A percentile compares a stretch with the other conserved stretches of the same genome.
Conservation (phyloP, 106 monocot genomes). For the Phalaenopsis aphrodite region DNA sequence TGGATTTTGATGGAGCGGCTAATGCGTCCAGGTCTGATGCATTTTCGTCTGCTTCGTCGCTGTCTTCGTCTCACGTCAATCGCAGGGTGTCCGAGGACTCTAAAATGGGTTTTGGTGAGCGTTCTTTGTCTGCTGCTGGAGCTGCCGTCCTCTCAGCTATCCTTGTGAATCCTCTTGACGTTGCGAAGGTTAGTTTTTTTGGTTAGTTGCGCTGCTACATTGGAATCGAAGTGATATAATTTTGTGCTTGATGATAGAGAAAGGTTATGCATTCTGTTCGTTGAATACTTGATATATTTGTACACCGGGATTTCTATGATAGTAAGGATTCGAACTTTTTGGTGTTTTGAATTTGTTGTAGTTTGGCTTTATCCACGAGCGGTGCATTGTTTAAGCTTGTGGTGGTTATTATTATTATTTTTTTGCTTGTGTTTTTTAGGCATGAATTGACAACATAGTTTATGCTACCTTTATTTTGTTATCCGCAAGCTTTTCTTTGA, state of each 20-base stretch:
- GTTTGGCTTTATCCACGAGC: not conserved
- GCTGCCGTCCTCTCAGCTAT: conserved; percentile 86
- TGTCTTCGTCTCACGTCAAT: conserved; percentile 3
- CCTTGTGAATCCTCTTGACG: conserved; percentile 90
- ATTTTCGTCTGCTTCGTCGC: conserved; percentile 12
- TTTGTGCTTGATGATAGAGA: not conserved
- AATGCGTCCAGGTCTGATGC: conserved; percentile 8
- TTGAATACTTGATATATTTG: not conserved
- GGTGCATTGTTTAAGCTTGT: not conserved
- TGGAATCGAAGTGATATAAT: not conserved
- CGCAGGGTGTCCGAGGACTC: conserved; percentile 19
- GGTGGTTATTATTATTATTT: not conserved
- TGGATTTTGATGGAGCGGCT: conserved; percentile 38
- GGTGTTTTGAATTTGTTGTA: not conserved
- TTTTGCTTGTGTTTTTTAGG: not conserved
- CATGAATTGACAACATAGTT: not conserved
- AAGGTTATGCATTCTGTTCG: not conserved
- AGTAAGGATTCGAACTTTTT: not conserved
- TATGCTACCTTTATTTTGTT: not conserved
- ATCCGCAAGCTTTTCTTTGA: not conserved
- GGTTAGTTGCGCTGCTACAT: not conserved
- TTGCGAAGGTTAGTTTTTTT: conserved; percentile 54
- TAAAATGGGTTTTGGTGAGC: conserved; percentile 52
- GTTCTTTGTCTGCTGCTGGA: conserved; percentile 78
- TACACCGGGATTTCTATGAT: not conserved